These are phyloP conservation scores for Ceratocystis cacaofunesta DNA, from an alignment of 2,329 filamentous ascomycete genomes.

Conservation along the genomic window DNA sequence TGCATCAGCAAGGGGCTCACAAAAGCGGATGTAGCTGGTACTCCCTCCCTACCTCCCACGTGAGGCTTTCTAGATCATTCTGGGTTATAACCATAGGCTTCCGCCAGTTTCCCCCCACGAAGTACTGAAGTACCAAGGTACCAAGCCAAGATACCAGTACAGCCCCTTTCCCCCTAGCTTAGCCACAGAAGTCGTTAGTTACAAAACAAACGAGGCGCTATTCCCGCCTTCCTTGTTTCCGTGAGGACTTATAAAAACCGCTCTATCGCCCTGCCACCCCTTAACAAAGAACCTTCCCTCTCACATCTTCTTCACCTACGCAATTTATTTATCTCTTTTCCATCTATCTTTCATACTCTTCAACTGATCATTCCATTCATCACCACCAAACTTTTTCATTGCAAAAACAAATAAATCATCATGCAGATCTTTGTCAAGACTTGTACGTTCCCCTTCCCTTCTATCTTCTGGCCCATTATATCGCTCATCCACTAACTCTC, in stretches of 20 bases:
- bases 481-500: conserved; percentile 32
- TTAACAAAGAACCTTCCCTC: conserved; percentile 23
- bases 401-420: conserved; percentile 16
- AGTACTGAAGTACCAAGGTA: background rate
- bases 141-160: background rate
- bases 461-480: conserved; percentile 16
- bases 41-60: background rate
- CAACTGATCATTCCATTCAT: background rate
- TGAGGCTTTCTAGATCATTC: background rate
- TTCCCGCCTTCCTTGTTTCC: conserved; percentile 19
- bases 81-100: background rate
- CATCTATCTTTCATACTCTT: conserved; percentile 8
- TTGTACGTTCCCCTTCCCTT: conserved; percentile 41
- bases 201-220: background rate
- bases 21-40: conserved; percentile 6
- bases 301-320: conserved; percentile 13
- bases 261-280: conserved; percentile 20
- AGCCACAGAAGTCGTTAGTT: background rate
- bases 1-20: background rate
- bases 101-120: background rate
- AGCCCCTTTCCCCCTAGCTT: background rate
- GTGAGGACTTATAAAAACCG: background rate
- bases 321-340: conserved; percentile 17
- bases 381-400: background rate
- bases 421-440: conserved; percentile 99